Conservation (phyloP, 2,329 filamentous ascomycete genomes). For the Stagonosporopsis rhizophila region DNA sequence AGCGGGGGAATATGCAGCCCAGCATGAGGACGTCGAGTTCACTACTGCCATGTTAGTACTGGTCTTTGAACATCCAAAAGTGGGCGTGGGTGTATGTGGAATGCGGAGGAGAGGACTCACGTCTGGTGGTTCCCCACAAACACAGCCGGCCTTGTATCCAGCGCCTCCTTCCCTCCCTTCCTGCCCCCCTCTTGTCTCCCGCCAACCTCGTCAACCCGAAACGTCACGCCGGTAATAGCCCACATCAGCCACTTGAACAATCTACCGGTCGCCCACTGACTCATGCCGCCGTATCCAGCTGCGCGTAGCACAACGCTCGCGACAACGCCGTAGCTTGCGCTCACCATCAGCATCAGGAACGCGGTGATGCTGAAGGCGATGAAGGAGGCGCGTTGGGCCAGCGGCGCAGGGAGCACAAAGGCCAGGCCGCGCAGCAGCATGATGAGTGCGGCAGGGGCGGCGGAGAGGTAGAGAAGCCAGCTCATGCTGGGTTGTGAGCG, state of each 20-base stretch:
- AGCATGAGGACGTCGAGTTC: conserved; percentile 95
- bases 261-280: conserved; percentile 85
- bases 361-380: conserved; percentile 66
- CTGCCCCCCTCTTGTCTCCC: conserved; percentile 37
- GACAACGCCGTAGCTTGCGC: conserved; percentile 75
- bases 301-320: conserved; percentile 75
- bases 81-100: not conserved
- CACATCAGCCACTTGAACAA: conserved; percentile 82
- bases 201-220: conserved; percentile 65
- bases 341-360: conserved; percentile 46
- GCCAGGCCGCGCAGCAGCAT: conserved; percentile 40
- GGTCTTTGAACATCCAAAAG: not conserved
- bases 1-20: conserved; percentile 84
- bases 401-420: conserved; percentile 36
- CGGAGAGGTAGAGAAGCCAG: conserved; percentile 43
- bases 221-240: conserved; percentile 76
- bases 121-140: conserved; percentile 96
- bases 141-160: conserved; percentile 73
- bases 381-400: conserved; percentile 60
- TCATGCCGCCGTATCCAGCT: conserved; percentile 74
- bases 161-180: conserved; percentile 43
- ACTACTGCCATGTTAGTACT: conserved; percentile 29
- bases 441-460: conserved; percentile 35
- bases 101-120: conserved; percentile 40
- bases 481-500: conserved; percentile 33